Conservation (phyloP, 23 red algal species). For the Porphyridium purpureum region DNA sequence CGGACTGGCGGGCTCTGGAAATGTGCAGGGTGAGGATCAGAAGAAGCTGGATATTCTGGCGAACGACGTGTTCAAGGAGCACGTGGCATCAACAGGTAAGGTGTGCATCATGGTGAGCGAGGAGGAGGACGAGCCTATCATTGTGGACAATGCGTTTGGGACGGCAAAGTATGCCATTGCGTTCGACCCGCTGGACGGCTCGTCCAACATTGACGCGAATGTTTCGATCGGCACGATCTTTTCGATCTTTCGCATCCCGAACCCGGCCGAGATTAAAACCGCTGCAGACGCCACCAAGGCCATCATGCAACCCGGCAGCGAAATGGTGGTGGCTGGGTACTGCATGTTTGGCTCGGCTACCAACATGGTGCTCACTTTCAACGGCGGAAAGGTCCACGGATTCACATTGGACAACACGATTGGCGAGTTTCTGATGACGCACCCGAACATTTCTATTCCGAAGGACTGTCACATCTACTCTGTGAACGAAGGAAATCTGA, state of each 20-base stretch:
- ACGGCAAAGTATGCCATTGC: slow-evolving; percentile 79
- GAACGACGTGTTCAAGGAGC: slow-evolving; percentile 96
- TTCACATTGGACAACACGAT: slow-evolving; percentile 92
- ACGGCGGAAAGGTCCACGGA: slow-evolving; percentile 67
- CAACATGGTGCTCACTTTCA: slow-evolving; percentile 87
- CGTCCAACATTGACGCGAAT: slow-evolving; percentile 93
- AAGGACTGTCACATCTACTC: slow-evolving; percentile 87
- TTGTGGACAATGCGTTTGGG: slow-evolving; percentile 40
- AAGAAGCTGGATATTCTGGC: slow-evolving; percentile 98
- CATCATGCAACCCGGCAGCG: slow-evolving; percentile 75
- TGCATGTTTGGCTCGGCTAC: slow-evolving; percentile 88
- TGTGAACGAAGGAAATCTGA: slow-evolving; percentile 90
- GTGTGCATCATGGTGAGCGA: slow-evolving; percentile 81
- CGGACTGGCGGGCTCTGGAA: slow-evolving; percentile 66
- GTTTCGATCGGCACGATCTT: slow-evolving; percentile 99
- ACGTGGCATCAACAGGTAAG: slow-evolving; percentile 65
- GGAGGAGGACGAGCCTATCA: slow-evolving; percentile 89
- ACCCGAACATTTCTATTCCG: slow-evolving; percentile 91
- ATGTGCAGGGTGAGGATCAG: slow-evolving; percentile 99
- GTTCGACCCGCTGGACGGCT: slow-evolving; percentile 96
- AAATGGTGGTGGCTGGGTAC: slow-evolving; percentile 89
- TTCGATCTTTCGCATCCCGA: slow-evolving; percentile 62
- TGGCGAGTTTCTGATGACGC: slow-evolving; percentile 95
- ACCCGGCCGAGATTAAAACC: slow-evolving; percentile 43
- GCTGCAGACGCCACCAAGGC: slow-evolving; percentile 32